Evolutionary conservation across 2,329 filamentous ascomycete species (phyloP).

Genomic region (Aspergillus texensis): DNA sequence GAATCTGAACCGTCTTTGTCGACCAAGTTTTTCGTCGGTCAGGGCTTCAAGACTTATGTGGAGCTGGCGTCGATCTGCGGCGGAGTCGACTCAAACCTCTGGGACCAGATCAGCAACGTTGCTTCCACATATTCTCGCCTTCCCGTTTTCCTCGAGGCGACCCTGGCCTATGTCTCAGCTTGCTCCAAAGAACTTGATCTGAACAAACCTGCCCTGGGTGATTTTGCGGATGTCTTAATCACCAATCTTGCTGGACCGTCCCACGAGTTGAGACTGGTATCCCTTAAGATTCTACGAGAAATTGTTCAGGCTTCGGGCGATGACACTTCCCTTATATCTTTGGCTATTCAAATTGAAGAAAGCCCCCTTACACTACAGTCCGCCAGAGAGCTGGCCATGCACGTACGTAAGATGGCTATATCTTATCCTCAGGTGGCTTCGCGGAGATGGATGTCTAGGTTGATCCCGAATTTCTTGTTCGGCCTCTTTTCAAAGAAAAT

Average conservation of each 20-base stretch:
- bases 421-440: constrained; percentile 63
- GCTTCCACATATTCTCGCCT: constrained; percentile 68
- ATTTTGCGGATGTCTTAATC: constrained; percentile 66
- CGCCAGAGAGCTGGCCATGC: constrained; percentile 77
- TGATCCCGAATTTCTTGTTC: constrained; percentile 82
- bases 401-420: constrained; percentile 74
- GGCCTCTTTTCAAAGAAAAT: constrained; percentile 85
- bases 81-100: constrained; percentile 62
- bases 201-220: constrained; percentile 60
- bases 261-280: constrained; percentile 71
- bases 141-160: constrained; percentile 67
- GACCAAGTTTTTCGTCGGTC: constrained; percentile 72
- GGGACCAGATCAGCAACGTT: constrained; percentile 66
- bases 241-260: constrained; percentile 75
- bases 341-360: constrained; percentile 79
- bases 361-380: constrained; percentile 77
- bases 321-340: constrained; percentile 46
- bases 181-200: constrained; percentile 34
- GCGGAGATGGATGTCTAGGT: constrained; percentile 67
- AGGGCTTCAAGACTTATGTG: constrained; percentile 73
- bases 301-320: constrained; percentile 53
- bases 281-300: constrained; percentile 70
- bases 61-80: constrained; percentile 64
- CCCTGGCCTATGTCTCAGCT: constrained; percentile 53
- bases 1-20: constrained; percentile 63